Percentiles rank a stretch among this genome's conserved stretches.
Evolutionary conservation across 495 filamentous ascomycete genomes (phyloP).

Genomic region (Xylaria longipes): DNA sequence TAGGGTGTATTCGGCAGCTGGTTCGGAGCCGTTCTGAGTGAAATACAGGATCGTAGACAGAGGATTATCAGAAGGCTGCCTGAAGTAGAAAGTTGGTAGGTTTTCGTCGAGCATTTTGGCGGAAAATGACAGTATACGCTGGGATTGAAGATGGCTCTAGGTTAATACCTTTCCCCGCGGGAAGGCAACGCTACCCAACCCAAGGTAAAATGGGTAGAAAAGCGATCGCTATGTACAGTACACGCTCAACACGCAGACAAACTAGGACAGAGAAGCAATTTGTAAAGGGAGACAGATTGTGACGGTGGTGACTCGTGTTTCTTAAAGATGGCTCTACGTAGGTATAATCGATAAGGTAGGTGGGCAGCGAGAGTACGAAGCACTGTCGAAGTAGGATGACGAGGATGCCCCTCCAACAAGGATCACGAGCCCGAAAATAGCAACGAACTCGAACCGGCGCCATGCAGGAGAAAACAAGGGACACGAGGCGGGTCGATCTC

Average conservation of each 20-base stretch:
- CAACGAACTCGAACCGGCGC: background rate
- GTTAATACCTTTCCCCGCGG: constrained; percentile 6
- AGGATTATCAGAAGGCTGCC: constrained; percentile 48
- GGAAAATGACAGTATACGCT: background rate
- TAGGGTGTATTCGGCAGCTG: constrained; percentile 76
- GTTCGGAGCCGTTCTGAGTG: constrained; percentile 80
- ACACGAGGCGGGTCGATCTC: constrained; percentile 3
- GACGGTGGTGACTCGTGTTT: background rate
- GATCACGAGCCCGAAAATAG: constrained; percentile 25
- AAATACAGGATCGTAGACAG: constrained; percentile 70
- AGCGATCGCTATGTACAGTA: background rate
- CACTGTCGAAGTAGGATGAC: constrained; percentile 14
- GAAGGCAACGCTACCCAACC: background rate
- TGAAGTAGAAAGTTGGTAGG: constrained; percentile 68
- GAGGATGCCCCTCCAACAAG: constrained; percentile 26
- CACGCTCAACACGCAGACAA: background rate
- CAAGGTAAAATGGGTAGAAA: background rate
- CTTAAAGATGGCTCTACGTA: background rate
- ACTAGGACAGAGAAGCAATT: background rate
- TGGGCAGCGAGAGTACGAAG: background rate
- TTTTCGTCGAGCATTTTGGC: constrained; percentile 89
- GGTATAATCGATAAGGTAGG: background rate
- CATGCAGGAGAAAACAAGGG: constrained; percentile 14
- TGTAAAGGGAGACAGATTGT: background rate
- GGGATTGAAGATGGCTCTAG: constrained; percentile 12